Base-by-base conservation (phyloP, 495 filamentous ascomycete species). In the Cercophora scortea region DNA sequence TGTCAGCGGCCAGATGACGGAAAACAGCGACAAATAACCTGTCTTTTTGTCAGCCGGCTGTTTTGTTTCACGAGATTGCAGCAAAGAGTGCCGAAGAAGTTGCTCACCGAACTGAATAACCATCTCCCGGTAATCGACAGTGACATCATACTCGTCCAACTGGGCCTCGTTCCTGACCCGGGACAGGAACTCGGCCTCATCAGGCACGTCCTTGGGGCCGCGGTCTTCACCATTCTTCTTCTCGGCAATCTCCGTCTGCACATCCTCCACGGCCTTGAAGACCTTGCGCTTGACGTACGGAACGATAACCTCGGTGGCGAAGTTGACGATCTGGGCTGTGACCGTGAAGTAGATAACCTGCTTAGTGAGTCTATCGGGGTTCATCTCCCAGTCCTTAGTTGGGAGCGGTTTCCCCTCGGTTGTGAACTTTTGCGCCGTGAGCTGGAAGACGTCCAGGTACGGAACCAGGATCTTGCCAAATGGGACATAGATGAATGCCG, bases 271-370 rank as follows among this genome's bases (percentile, higher is more conserved):
- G 56, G 89, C 85, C 42, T 79, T 79, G 61, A 86, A 80, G 3
- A 80, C 75, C 56, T 76, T 77, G 56, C 90, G 86, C 67, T 95
- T 94, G 16, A 89, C 65, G 59, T 86, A 88, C 0, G 93, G 93
- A 19, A 96, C 84, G 43, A 96, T 77, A 13, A 89, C 82, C 63
- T 98, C 94, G 67, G 92, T 80, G 25, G 79, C 86, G 17, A 95
- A 83, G 52, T 87, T 89, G 53, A 98, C 88, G 42, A 92, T 82
- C 63, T 98, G 93, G 0, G 92, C 93, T 0, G 93, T 97, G 11
- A 97, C 90, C 0, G 93, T 92, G 64, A 96, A 95, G 67, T 97
- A 98, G 59, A 97, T 88, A 51, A 97, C 87, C 67, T 98, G 94
- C 47, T 94, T 92, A 47, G 82, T 85, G 7, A 98, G 78, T 25